phyloP scores from a whole-genome alignment of 768 basidiomycete species.

The Macrocybe gigantea region DNA sequence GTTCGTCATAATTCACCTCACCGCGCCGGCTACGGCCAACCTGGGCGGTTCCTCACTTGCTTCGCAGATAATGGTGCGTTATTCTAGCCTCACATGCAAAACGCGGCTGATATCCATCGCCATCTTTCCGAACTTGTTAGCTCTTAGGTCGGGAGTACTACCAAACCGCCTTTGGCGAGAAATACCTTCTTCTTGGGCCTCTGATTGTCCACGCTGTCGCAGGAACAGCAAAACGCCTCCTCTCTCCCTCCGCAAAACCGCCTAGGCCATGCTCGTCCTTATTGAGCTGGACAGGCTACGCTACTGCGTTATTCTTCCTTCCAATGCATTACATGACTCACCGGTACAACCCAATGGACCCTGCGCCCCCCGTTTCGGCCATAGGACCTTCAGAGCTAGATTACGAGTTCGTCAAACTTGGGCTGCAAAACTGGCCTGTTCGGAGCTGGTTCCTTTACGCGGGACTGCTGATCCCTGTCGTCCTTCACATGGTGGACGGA shows the following conservation, averaged over 20 bases:
- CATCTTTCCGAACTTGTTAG: constrained; percentile 27
- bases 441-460: constrained; percentile 59
- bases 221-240: constrained; percentile 51
- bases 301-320: constrained; percentile 48
- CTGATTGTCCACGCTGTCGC: constrained; percentile 59
- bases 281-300: constrained; percentile 61
- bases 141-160: constrained; percentile 84
- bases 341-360: constrained; percentile 46
- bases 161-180: constrained; percentile 66
- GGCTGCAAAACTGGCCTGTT: constrained; percentile 54
- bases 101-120: not conserved
- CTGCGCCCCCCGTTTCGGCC: constrained; percentile 41
- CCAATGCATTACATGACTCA: constrained; percentile 69
- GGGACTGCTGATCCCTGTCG: constrained; percentile 49
- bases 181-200: constrained; percentile 60
- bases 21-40: constrained; percentile 67
- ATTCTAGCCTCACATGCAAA: not conserved
- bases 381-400: constrained; percentile 76
- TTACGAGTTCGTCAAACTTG: constrained; percentile 79
- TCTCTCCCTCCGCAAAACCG: constrained; percentile 29
- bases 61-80: constrained; percentile 69
- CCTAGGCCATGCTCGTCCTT: constrained; percentile 31
- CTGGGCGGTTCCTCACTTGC: constrained; percentile 63
- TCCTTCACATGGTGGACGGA: constrained; percentile 63
- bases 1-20: constrained; percentile 75